Evolutionary conservation across 2,329 filamentous ascomycete genomes (phyloP).

Genomic region (Monilinia fructigena): DNA sequence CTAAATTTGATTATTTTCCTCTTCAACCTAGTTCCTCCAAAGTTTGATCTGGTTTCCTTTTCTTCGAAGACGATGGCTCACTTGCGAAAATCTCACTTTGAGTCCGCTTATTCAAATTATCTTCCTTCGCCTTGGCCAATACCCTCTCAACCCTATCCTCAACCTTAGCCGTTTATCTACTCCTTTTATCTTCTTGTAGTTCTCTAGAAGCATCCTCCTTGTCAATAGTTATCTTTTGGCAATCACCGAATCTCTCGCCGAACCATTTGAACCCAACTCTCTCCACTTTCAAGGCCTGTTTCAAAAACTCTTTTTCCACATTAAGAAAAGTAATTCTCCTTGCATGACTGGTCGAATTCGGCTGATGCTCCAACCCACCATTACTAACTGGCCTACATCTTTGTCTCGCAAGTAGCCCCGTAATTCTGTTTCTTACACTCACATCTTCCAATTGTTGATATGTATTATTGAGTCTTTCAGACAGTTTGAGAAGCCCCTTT

Average conservation of each 20-base stretch:
- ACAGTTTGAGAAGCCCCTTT: background rate
- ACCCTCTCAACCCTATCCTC: background rate
- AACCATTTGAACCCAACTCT: background rate
- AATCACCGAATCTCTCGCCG: background rate
- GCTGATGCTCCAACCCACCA: background rate
- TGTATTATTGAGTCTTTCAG: too few relatives aligned
- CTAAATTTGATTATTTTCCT: background rate
- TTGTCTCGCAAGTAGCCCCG: background rate
- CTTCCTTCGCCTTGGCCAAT: background rate
- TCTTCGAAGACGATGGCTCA: background rate
- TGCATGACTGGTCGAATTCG: background rate
- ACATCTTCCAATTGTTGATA: too few relatives aligned
- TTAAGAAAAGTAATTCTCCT: accelerated
- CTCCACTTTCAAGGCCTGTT: background rate
- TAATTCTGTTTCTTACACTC: background rate
- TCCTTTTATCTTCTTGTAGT: background rate
- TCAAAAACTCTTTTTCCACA: background rate
- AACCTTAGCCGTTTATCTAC: too few relatives aligned
- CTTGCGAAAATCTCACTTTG: background rate
- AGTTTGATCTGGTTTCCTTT: background rate
- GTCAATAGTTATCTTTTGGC: background rate
- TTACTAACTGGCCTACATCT: background rate
- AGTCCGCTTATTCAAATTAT: background rate
- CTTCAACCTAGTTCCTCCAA: background rate
- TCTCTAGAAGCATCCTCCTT: background rate